Base-by-base conservation (phyloP, 2,329 filamentous ascomycete species). In the Trichoderma pleuroti region DNA sequence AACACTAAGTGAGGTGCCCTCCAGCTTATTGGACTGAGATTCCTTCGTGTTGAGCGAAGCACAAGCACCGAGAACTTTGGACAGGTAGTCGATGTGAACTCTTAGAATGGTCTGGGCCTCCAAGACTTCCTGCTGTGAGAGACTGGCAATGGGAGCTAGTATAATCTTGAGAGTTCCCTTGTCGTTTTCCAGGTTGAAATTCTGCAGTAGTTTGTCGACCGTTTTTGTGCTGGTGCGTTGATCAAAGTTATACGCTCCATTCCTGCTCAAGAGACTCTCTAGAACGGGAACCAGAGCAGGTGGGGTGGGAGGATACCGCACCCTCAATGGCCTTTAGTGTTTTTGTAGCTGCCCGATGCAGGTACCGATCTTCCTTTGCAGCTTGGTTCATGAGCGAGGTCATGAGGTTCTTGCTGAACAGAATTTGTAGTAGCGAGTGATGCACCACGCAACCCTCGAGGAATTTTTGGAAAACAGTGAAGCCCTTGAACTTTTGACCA, bases 401-500 rank as follows among this genome's bases (percentile, higher is more conserved):
- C 81, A 97, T 90, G 26, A 98, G 83, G 76, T 97, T 97, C 72
- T 90, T 89, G 76, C 92, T 94, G 78, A 98, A 97, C 0, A 97
- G 84, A 10, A 81, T 85, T 73, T 80, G 85, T 66, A 83, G 87
- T 75, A 85, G 86, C 70, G 74, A 66, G 21, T 77, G 77, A 26
- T 79, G 87, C 78, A 76, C 84, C 36, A 84, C 82, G 10, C 87
- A 80, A 4, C 83, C 82, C 57, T 86, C 82, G 5, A 98, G 82
- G 75, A 94, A 88, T 76, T 91, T 93, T 75, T 91, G 90, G 76
- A 98, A 93, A 3, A 98, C 87, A 76, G 94, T 89, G 81, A 98
- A 95, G 0, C 96, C 96, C 80, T 93, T 94, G 76, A 93, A 93
- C 80, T 98, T 98, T 70, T 97, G 92, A 75, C 94, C 93, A 56